Conservation (phyloP, 495 filamentous ascomycete genomes). For the Aspergillus coremiiformis region DNA sequence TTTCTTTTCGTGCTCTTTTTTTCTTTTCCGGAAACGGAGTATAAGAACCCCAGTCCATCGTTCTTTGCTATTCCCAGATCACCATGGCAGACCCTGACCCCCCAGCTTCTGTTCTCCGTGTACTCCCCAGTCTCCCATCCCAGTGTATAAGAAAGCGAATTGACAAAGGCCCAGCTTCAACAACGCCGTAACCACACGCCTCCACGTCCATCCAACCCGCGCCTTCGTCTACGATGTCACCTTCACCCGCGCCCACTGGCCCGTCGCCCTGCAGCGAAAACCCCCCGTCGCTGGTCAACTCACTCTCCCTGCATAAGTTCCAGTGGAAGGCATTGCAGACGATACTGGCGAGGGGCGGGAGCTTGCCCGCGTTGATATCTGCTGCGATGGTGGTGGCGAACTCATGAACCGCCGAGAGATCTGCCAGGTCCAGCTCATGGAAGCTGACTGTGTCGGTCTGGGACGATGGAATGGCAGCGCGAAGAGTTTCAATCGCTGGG, state of each 20-base stretch:
- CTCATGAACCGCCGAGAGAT: conserved; percentile 31
- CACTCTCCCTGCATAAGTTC: conserved; percentile 9
- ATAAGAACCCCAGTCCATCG: not conserved
- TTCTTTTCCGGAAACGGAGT: too few relatives aligned
- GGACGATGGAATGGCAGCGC: not conserved
- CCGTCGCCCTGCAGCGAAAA: conserved; percentile 11
- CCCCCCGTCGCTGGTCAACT: conserved; percentile 24
- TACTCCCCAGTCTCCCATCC: not conserved
- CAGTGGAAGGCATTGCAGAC: conserved; percentile 39
- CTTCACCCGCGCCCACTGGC: not conserved
- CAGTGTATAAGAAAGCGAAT: not conserved
- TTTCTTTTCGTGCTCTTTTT: too few relatives aligned
- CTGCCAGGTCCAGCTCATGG: conserved; percentile 30
- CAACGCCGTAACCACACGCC: not conserved
- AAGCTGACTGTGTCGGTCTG: conserved; percentile 18
- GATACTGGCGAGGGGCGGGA: conserved; percentile 37
- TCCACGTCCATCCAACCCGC: not conserved
- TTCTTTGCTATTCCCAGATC: not conserved
- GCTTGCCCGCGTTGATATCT: conserved; percentile 25
- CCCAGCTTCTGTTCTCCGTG: not conserved
- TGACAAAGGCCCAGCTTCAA: not conserved
- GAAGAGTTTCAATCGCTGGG: not conserved
- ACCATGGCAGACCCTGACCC: not conserved
- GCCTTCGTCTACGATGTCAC: not conserved
- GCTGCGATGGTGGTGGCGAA: conserved; percentile 19